Percentiles rank a stretch among this genome's conserved stretches.
Evolutionary conservation across 495 filamentous ascomycete genomes (phyloP).

Genomic region (Ramalina intermedia): DNA sequence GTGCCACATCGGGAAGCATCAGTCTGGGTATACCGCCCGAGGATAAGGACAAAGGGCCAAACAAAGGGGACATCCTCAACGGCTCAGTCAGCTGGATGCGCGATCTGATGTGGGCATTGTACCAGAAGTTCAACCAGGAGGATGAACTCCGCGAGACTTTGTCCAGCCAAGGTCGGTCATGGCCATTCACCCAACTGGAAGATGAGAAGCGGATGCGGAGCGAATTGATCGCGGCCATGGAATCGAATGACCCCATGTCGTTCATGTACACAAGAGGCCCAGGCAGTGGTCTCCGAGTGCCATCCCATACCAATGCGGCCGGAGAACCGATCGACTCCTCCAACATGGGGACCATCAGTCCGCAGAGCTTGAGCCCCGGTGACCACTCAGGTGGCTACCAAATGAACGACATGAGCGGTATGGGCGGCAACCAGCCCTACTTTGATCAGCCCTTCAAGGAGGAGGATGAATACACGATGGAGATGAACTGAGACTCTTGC

Average conservation of each 20-base stretch:
- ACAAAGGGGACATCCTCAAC: slow-evolving; percentile 97
- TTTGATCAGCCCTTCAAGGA: slow-evolving; percentile 78
- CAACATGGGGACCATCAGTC: slow-evolving; percentile 30
- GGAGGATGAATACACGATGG: slow-evolving; percentile 82
- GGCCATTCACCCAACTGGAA: slow-evolving; percentile 74
- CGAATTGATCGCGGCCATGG: slow-evolving; percentile 72
- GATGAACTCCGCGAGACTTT: slow-evolving; percentile 66
- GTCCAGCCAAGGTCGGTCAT: slow-evolving; percentile 49
- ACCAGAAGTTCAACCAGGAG: slow-evolving; percentile 76
- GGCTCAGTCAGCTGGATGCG: slow-evolving; percentile 93
- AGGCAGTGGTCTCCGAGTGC: slow-evolving; percentile 76
- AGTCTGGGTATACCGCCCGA: slow-evolving; percentile 82
- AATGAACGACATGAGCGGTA: slow-evolving; percentile 31
- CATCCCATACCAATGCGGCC: slow-evolving; percentile 81
- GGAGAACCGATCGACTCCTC: slow-evolving; percentile 53
- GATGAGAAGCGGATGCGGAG: slow-evolving; percentile 91
- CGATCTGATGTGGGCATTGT: slow-evolving; percentile 92
- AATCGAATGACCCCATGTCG: slow-evolving; percentile 53
- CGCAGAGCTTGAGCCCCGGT: slow-evolving; percentile 57
- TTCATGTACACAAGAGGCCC: slow-evolving; percentile 76
- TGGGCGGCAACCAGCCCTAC: slow-evolving; percentile 43
- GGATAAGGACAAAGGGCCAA: slow-evolving; percentile 96
- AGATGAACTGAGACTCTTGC: slow-evolving; percentile 39
- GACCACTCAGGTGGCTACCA: slow-evolving; percentile 44
- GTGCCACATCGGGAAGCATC: slow-evolving; percentile 64